Evolutionary conservation across 352 stramenopile species (phyloP).

Genomic region (Pythium volutum): DNA sequence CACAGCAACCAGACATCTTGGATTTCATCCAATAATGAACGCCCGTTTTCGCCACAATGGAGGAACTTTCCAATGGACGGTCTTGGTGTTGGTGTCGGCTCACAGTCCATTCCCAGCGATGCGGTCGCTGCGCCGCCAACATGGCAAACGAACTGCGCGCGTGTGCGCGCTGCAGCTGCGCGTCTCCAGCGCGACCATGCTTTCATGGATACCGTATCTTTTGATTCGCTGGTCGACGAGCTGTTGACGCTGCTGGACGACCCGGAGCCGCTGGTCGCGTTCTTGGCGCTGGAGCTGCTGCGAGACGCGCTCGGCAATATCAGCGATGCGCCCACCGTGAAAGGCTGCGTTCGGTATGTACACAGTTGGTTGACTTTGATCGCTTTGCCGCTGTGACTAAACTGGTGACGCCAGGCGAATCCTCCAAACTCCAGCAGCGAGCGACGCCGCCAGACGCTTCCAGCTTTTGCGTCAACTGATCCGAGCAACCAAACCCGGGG

Average conservation of each 20-base stretch:
- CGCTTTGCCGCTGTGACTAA: neutral
- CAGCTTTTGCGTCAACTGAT: conserved; percentile 49
- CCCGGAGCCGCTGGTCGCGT: conserved; percentile 41
- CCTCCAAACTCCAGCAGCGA: neutral
- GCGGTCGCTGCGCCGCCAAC: no score
- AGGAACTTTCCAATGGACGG: no score
- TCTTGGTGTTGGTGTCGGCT: no score
- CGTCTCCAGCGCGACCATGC: neutral
- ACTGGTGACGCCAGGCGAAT: neutral
- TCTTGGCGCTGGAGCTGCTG: conserved; percentile 40
- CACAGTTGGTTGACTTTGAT: neutral
- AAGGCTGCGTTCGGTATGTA: neutral
- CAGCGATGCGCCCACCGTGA: neutral
- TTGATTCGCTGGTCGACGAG: conserved; percentile 4
- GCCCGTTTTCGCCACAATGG: no score
- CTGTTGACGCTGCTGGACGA: conserved; percentile 30
- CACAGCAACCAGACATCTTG: no score
- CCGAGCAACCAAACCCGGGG: conserved; percentile 3
- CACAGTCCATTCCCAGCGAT: no score
- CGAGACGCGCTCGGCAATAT: neutral
- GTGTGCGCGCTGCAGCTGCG: neutral
- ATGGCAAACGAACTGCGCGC: neutral
- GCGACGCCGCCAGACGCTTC: conserved; percentile 22
- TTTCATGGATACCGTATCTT: neutral
- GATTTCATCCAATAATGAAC: no score